Evolutionary conservation across 306 rosid genomes (phyloP).

Genomic region (Ochetophila trinervis): DNA sequence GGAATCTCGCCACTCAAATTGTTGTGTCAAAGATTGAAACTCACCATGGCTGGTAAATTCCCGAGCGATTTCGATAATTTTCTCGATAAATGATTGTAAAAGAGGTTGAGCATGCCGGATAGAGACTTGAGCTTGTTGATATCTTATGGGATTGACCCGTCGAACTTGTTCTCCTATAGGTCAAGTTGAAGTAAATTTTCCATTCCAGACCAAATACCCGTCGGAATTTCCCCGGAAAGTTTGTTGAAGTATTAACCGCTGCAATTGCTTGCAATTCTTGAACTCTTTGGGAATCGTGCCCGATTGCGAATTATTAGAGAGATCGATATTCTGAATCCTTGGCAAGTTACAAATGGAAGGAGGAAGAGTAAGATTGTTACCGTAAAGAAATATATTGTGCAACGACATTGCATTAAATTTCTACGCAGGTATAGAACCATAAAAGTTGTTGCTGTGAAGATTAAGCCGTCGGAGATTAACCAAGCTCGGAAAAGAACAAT

Average conservation of each 20-base stretch:
- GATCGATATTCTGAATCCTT: conserved; percentile 87
- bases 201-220: conserved; percentile 59
- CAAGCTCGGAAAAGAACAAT: too few species aligned
- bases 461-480: conserved; percentile 80
- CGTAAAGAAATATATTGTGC: conserved; percentile 75
- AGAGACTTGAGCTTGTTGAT: too few species aligned
- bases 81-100: conserved; percentile 62
- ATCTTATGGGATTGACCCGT: conserved; percentile 61
- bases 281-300: conserved; percentile 49
- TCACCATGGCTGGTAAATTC: conserved; percentile 65
- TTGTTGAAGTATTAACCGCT: conserved; percentile 63
- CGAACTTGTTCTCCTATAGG: conserved; percentile 60
- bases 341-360: conserved; percentile 62
- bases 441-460: conserved; percentile 66
- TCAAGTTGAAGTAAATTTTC: conserved; percentile 58
- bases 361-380: conserved; percentile 67
- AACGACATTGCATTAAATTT: conserved; percentile 88
- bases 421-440: conserved; percentile 69
- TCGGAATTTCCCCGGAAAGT: conserved; percentile 60
- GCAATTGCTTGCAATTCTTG: conserved; percentile 59
- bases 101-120: too few species aligned
- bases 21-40: conserved; percentile 76
- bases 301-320: conserved; percentile 72
- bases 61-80: conserved; percentile 65
- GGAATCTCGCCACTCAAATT: conserved; percentile 86